Conservation (phyloP, 2,329 filamentous ascomycete genomes). For the Penicillium sp. region DNA sequence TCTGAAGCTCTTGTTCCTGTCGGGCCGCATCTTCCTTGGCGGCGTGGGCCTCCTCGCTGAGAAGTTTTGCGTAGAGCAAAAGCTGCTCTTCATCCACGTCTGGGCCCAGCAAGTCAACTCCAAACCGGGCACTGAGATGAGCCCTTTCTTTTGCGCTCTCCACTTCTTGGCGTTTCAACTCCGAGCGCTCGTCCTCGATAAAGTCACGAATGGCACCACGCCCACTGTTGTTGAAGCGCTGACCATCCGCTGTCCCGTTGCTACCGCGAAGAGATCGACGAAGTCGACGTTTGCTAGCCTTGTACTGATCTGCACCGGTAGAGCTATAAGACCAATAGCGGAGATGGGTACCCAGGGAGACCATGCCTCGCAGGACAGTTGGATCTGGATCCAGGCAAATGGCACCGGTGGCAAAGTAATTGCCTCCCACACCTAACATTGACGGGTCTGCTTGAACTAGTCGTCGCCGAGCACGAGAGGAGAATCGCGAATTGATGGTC, state of each 20-base stretch:
- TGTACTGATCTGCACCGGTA: constrained; percentile 63
- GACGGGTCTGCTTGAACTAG: constrained; percentile 62
- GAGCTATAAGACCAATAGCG: constrained; percentile 94
- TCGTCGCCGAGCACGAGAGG: constrained; percentile 73
- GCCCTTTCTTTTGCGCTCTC: constrained; percentile 61
- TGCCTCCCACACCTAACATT: constrained; percentile 62
- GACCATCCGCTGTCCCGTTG: constrained; percentile 48
- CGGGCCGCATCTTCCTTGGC: constrained; percentile 41
- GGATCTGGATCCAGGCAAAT: constrained; percentile 84
- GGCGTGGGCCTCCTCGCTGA: constrained; percentile 55
- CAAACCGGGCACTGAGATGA: constrained; percentile 72
- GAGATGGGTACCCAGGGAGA: constrained; percentile 79
- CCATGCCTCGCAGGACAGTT: constrained; percentile 74
- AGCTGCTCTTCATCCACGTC: constrained; percentile 56
- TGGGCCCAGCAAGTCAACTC: constrained; percentile 63
- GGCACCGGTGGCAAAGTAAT: constrained; percentile 74
- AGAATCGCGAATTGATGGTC: constrained; percentile 80
- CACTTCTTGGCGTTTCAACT: constrained; percentile 68
- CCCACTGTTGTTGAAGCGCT: constrained; percentile 56
- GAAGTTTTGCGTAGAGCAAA: constrained; percentile 56
- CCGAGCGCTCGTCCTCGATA: constrained; percentile 78
- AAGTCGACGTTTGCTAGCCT: constrained; percentile 70
- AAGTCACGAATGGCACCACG: constrained; percentile 69
- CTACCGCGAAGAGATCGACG: constrained; percentile 62
- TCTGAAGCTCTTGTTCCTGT: constrained; percentile 37